A percentile compares a stretch with the other conserved stretches of the same genome.
Conservation (phyloP, 2,329 filamentous ascomycete genomes). For the Epichloe sylvatica region DNA sequence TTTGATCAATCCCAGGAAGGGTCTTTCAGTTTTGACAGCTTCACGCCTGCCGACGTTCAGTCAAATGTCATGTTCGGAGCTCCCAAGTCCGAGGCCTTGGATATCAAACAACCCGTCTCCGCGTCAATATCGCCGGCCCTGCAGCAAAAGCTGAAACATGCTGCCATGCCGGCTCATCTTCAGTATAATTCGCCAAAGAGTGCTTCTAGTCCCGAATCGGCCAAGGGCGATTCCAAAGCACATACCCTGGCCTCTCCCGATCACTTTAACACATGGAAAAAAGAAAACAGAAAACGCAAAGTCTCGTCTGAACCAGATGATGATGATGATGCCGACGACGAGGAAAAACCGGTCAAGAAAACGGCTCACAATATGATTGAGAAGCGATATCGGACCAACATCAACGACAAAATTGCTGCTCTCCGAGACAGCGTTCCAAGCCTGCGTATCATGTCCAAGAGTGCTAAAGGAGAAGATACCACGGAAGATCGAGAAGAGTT, state of each 20-base stretch:
- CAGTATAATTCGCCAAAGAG: constrained; percentile 46
- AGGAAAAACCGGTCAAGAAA: constrained; percentile 57
- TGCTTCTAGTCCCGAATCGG: constrained; percentile 44
- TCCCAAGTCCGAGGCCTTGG: constrained; percentile 1
- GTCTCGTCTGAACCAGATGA: constrained; percentile 41
- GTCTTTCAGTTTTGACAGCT: constrained; percentile 19
- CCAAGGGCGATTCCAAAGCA: constrained; percentile 32
- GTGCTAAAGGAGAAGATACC: constrained; percentile 50
- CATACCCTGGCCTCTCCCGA: constrained; percentile 47
- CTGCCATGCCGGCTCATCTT: constrained; percentile 50
- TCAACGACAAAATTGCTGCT: constrained; percentile 94
- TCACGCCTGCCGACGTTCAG: constrained; percentile 21
- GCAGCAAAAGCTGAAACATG: constrained; percentile 47
- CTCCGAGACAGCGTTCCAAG: constrained; percentile 85
- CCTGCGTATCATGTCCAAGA: constrained; percentile 70
- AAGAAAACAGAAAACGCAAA: constrained; percentile 52
- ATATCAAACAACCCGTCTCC: constrained; percentile 6
- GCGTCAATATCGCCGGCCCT: constrained; percentile 28
- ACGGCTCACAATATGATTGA: constrained; percentile 98
- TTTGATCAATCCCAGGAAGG: constrained; percentile 21
- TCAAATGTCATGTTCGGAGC: constrained; percentile 20
- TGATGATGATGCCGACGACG: constrained; percentile 42
- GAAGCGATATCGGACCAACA: constrained; percentile 87
- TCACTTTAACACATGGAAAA: constrained; percentile 28
- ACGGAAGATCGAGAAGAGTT: constrained; percentile 62